Base-by-base conservation (phyloP, 2,329 filamentous ascomycete genomes). In the Paradendryphiella salina region DNA sequence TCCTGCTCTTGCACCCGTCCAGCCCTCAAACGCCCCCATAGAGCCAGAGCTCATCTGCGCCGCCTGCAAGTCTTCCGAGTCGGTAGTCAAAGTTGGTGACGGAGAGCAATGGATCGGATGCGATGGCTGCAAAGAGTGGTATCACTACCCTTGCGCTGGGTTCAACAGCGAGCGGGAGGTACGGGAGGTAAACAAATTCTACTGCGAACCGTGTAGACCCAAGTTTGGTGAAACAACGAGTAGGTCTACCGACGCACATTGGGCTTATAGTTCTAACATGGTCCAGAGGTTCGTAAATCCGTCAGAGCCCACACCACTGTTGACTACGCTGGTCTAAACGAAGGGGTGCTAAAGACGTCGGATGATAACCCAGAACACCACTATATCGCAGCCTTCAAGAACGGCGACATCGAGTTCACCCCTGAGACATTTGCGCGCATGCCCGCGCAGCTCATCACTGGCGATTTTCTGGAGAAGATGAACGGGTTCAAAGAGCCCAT, bases 51-150 rank as follows among this genome's bases (percentile, higher is more conserved):
- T 75, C 10, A 71, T 79, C 7, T 86, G 84, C 63, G 81, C 80
- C 28, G 77, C 79, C 20, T 87, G 84, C 64, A 77, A 81, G 33
- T 77, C 81, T 47, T 75, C 80, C 28, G 77, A 82, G 37, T 78
- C 82, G 15, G 77, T 80, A 42, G 77, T 79, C 29, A 69, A 75
- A 17, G 77, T 78, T 28, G 77, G 75, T 9, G 82, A 84, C 45
- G 75, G 78, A 51, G 81, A 85, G 56, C 77, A 82, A 46, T 88
- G 85, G 85, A 85, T 88, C 54, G 82, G 80, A 34, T 88, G 85
- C 65, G 84, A 87, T 67, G 84, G 83, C 20, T 88, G 85, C 72
- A 85, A 86, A 64, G 78, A 78, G 49, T 88, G 85, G 85, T 86
- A 84, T 63, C 85, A 88, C 71, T 84, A 84, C 52, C 79, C 83